Percentiles rank a stretch among this genome's conserved stretches.
phyloP scores from a whole-genome alignment of 2,329 filamentous ascomycete genomes.

The Alternaria rosae region DNA sequence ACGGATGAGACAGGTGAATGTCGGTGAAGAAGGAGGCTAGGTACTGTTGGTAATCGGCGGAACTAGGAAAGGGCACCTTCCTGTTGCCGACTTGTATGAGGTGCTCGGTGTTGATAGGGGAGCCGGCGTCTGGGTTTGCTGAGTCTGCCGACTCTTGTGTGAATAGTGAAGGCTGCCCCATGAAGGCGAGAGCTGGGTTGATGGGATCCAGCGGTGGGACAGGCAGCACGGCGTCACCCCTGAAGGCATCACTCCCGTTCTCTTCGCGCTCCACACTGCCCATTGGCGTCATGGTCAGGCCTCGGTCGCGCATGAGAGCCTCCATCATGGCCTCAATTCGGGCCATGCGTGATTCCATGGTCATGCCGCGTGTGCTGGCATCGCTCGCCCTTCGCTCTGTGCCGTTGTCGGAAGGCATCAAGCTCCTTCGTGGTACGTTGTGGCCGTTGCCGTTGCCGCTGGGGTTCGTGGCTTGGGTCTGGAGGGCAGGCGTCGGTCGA shows the following conservation, averaged over 20 bases:
- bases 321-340: conserved; percentile 48
- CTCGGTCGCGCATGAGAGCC: conserved; percentile 41
- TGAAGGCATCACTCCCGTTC: conserved; percentile 21
- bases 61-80: conserved; percentile 30
- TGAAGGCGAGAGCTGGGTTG: conserved; percentile 28
- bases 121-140: not conserved
- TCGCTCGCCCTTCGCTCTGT: conserved; percentile 37
- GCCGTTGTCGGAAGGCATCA: conserved; percentile 29
- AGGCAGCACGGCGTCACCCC: conserved; percentile 28
- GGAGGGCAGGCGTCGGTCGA: conserved; percentile 37
- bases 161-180: conserved; percentile 24
- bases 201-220: conserved; percentile 34
- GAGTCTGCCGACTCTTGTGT: conserved; percentile 17
- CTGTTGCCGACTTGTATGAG: conserved; percentile 29
- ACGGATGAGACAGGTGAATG: conserved; percentile 36
- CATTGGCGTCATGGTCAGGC: conserved; percentile 29
- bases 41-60: conserved; percentile 32
- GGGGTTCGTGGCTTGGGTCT: conserved; percentile 15
- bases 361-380: conserved; percentile 32
- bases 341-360: conserved; percentile 47
- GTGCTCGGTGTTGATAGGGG: not conserved
- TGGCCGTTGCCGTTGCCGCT: conserved; percentile 23
- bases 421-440: conserved; percentile 22
- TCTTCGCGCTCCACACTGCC: conserved; percentile 41
- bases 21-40: conserved; percentile 39